Base-by-base conservation (phyloP, 2,329 filamentous ascomycete species). In the Periconia sp. region DNA sequence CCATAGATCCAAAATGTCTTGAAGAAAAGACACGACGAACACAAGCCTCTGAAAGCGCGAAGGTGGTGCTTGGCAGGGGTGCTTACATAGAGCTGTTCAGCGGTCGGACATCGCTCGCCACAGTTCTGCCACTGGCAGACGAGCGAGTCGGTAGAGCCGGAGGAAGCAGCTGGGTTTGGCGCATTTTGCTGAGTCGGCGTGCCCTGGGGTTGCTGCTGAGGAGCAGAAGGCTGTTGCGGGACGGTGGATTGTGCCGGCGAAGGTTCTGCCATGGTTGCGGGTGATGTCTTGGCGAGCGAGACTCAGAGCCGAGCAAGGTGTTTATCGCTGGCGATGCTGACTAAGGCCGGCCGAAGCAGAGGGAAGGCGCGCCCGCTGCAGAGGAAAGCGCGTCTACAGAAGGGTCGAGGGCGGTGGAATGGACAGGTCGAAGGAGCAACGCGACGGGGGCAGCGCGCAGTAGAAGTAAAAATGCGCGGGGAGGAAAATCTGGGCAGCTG, bases 101-200 rank as follows among this genome's bases (percentile, higher is more conserved):
- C 74, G 25, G 77, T 79, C 24, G 80, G 70, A 54, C 74, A 78
- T 52, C 81, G 78, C 58, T 86, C 83, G 54, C 78, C 77, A 61
- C 83, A 86, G 52, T 77, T 79, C 54, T 79, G 75, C 83, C 83
- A 86, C 70, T 84, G 80, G 55, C 83, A 86, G 24, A 73, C 72
- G 17, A 79, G 65, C 54, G 73, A 72, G 62, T 79, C 76, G 61
- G 62, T 57, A 11, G 62, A 52, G 15, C 59, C 59, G 29, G 48
- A 58, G 5, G 61, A 46, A 23, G 65, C 57, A 19, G 64, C 59
- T 15, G 66, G 61, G 2, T 61, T 59, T 4, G 64, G 57, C 10
- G 64, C 58, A 40, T 59, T 59, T 46, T 65, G 61, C 54, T 67
- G 66, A 16, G 59, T 61, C 6, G 64, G 61, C 10, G 63, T 60